Conservation (phyloP, 805 yeast genomes). For the Yamadazyma nakazawae region DNA sequence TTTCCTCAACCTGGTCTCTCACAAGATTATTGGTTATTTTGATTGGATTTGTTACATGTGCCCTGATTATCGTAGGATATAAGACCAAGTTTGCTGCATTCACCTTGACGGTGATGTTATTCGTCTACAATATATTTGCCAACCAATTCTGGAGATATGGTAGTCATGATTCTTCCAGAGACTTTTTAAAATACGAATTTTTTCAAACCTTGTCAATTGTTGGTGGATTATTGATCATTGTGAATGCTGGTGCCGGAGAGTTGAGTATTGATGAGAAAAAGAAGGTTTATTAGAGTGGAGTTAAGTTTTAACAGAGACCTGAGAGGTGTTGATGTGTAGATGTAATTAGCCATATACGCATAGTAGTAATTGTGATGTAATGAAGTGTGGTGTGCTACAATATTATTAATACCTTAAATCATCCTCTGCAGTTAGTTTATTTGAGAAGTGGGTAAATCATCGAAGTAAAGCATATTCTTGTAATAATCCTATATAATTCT, state of each 20-base stretch:
- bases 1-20: constrained; percentile 70
- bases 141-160: constrained; percentile 89
- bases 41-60: constrained; percentile 66
- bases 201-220: constrained; percentile 93
- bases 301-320: neutral
- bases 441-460: too few relatives aligned
- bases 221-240: constrained; percentile 88
- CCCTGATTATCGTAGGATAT: constrained; percentile 84
- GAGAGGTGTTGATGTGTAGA: neutral
- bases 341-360: neutral
- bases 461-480: neutral
- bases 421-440: too few relatives aligned
- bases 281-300: constrained; percentile 61
- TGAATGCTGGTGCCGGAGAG: constrained; percentile 95
- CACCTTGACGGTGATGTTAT: constrained; percentile 61
- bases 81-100: constrained; percentile 88
- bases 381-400: too few relatives aligned
- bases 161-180: constrained; percentile 72
- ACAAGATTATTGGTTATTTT: constrained; percentile 62
- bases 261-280: constrained; percentile 93
- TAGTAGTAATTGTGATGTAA: neutral
- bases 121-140: constrained; percentile 70
- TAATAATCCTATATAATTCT: neutral
- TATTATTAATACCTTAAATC: too few relatives aligned
- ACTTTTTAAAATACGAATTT: constrained; percentile 85